Evolutionary conservation across 139 green algal species (phyloP), one percentile per base, ranked within the genome.

Genomic region (Coccomyxa sp.): DNA sequence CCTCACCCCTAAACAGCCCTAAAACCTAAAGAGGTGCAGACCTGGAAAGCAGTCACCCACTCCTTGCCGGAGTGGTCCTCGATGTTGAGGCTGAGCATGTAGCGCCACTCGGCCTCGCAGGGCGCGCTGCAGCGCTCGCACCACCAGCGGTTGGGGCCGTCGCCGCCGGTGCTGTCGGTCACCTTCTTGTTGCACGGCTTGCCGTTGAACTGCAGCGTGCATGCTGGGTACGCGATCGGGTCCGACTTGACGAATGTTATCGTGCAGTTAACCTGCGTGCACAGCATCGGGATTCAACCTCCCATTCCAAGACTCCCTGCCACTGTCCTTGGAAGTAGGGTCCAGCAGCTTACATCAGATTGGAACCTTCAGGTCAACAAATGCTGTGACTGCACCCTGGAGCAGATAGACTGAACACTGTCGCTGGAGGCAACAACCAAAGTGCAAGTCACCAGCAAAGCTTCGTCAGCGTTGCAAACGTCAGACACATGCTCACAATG

Each of bases 121-220:
- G 71, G 45, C 28, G 57, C 14, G 28, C 60, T 25, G 82, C 91
- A 94, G 17, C 82, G 66, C 85, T 94, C 90, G 84, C 91, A 94
- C 38, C 45, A 90, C 84, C 85, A 88, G 86, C 21, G 67, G 59
- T 23, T 32, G 38, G 27, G 51, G 25, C 16, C 82, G 27, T 66
- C 13, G 32, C 59, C 59, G 60, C 76, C 51, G 77, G 59, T 74
- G 32, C 74, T 76, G 31, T 95, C 89, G 12, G 63, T 85, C 75
- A 96, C 74, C 90, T 97, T 97, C 87, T 97, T 97, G 79, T 94
- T 91, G 91, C 94, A 97, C 58, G 79, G 79, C 58, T 88, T 85
- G 31, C 89, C 94, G 68, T 87, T 89, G 51, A 78, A 83, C 0
- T 85, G 82, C 66, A 89, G 74, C 14, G 92, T 83, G 88, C 93